These are phyloP conservation scores for Cnidoscolus chayamansa DNA, from an alignment of 441 rosid species.

Conservation along the genomic window DNA sequence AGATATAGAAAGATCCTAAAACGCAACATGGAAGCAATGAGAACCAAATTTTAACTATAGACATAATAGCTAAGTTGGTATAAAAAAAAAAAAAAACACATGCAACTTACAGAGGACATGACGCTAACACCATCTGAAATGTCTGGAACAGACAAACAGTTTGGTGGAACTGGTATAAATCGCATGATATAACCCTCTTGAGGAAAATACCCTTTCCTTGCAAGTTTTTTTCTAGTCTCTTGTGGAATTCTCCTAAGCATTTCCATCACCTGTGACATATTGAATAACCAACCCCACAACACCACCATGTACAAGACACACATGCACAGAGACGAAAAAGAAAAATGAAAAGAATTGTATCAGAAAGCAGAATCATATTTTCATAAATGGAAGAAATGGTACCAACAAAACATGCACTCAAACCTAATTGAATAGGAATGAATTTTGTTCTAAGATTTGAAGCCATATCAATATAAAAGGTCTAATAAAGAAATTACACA, in stretches of 20 bases:
- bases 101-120: constrained; percentile 83
- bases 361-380: neutral
- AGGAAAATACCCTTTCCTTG: constrained; percentile 78
- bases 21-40: constrained; percentile 24
- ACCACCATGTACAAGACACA: neutral
- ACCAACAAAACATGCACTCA: neutral
- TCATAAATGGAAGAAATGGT: neutral
- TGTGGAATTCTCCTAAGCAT: constrained; percentile 67
- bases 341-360: neutral
- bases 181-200: constrained; percentile 85
- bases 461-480: neutral
- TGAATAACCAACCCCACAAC: constrained; percentile 14
- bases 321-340: neutral
- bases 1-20: constrained; percentile 74
- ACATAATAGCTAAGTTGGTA: neutral
- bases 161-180: constrained; percentile 93
- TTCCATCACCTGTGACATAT: constrained; percentile 58
- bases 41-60: neutral
- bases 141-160: constrained; percentile 89
- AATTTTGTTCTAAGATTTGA: neutral
- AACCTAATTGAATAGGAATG: neutral
- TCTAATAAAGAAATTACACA: neutral
- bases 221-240: constrained; percentile 69
- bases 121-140: constrained; percentile 73
- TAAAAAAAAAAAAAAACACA: neutral